Evolutionary conservation across 169 alveolate species (phyloP), one percentile per base, ranked within the genome.

Genomic region (Eimeria nieschulzi): DNA sequence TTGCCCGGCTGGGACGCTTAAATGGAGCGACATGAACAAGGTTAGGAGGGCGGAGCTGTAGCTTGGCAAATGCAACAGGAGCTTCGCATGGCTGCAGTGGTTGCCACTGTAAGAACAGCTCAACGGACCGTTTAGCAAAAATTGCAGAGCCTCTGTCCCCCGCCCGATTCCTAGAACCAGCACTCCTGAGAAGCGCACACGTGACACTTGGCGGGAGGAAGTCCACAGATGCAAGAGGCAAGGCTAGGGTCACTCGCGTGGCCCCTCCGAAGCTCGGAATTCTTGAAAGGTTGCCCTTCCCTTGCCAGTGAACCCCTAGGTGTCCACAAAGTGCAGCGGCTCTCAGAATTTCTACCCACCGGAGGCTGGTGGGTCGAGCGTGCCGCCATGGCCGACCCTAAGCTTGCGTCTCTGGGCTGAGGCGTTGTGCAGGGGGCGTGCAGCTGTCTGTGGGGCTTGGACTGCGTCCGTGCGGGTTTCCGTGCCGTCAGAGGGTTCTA

Each of bases 321-420:
- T 33, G 46, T 33, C 46, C 46, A 33, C 46, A 33, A 33, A 33
- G 46, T 33, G 46, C 46, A 33, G 3, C 46, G 46, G 46, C 46
- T 33, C 46, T 33, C 3, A 33, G 3, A 33, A 33, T 33, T 33
- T 33, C 46, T 33, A 7, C 73, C 66, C 25, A 63, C 82, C 82
- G 2, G 84, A 46, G 68, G 84, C 91, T 5, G 87, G 54, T 15
- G 92, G 92, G n/a, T 87, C 92, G 26, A 87, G 59, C 5, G 92
- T 87, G 33, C 92, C 92, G 19, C 87, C 92, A 17, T 87, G 92
- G 12, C 92, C 92, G 61, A 87, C 92, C 8, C 87, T 63, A 53
- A 63, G 19, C 55, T 56, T 70, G 55, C 66, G 61, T 66, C 25
- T 61, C 75, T 66, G 75, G 66, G 66, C 68, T 59, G 68, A 12